Conservation (phyloP, 441 rosid genomes). For the Omphalea diandra region DNA sequence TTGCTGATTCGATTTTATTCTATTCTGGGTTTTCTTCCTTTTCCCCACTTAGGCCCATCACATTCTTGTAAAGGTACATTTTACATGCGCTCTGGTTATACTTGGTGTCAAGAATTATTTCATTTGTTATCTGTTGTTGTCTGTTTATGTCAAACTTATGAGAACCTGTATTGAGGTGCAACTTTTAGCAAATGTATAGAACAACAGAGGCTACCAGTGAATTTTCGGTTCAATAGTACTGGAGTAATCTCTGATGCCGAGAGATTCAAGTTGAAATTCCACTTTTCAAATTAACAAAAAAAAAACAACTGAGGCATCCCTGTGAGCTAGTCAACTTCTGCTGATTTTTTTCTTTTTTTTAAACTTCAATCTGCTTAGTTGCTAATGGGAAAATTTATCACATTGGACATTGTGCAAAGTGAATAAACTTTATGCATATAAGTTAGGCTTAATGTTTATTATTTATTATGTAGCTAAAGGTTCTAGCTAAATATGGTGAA, state of each 20-base stretch:
- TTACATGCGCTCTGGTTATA: neutral
- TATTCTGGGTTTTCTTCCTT: conserved; percentile 84
- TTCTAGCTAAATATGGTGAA: neutral
- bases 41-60: conserved; percentile 72
- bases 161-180: neutral
- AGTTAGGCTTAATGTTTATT: too few species aligned
- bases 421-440: neutral
- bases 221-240: too few species aligned
- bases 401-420: neutral
- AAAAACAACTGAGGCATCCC: too few species aligned
- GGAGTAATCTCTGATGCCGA: too few species aligned
- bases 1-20: conserved; percentile 76
- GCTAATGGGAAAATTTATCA: neutral
- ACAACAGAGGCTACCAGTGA: neutral
- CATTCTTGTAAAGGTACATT: conserved; percentile 70
- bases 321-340: neutral
- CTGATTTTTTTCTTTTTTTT: too few species aligned
- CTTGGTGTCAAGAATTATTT: neutral
- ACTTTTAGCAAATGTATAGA: neutral
- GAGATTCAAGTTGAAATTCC: too few species aligned
- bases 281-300: too few species aligned
- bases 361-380: neutral
- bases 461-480: neutral
- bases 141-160: neutral
- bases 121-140: neutral